These are phyloP conservation scores for Chrysoporthe austroafricana DNA, from an alignment of 2,329 filamentous ascomycete genomes.

Conservation along the genomic window DNA sequence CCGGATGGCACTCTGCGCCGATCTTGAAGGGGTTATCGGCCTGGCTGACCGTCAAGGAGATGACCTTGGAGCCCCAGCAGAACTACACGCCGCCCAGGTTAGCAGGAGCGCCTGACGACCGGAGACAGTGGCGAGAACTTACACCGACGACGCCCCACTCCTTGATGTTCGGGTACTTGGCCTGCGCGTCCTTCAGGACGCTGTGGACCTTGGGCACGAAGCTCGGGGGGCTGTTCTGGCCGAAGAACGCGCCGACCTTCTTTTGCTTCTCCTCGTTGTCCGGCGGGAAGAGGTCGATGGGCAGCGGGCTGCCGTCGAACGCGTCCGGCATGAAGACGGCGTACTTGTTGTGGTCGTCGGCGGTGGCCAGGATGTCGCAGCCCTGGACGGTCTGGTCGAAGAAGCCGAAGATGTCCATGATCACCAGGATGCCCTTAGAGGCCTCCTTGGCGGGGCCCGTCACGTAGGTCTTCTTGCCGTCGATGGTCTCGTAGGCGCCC, in stretches of 20 bases:
- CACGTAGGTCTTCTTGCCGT: slow-evolving; percentile 53
- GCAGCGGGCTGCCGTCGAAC: slow-evolving; percentile 74
- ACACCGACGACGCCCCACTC: slow-evolving; percentile 66
- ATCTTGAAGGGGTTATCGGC: slow-evolving; percentile 59
- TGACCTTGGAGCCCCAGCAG: slow-evolving; percentile 76
- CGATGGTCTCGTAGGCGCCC: slow-evolving; percentile 50
- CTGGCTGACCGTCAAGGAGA: slow-evolving; percentile 53
- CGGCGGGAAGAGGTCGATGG: slow-evolving; percentile 64
- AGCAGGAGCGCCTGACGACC: background rate
- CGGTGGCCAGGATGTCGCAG: slow-evolving; percentile 65
- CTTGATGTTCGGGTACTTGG: slow-evolving; percentile 57
- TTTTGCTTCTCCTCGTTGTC: slow-evolving; percentile 66
- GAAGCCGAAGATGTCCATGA: slow-evolving; percentile 73
- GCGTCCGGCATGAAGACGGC: slow-evolving; percentile 91
- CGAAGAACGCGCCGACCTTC: slow-evolving; percentile 62
- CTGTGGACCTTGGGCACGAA: slow-evolving; percentile 55
- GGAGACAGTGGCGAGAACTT: slow-evolving; percentile 34
- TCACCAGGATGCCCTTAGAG: slow-evolving; percentile 62
- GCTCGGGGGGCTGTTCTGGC: slow-evolving; percentile 51
- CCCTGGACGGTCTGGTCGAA: slow-evolving; percentile 72
- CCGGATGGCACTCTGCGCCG: slow-evolving; percentile 59
- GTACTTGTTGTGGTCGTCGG: slow-evolving; percentile 67
- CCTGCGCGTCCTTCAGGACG: slow-evolving; percentile 57
- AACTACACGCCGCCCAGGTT: slow-evolving; percentile 41
- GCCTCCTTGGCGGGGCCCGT: slow-evolving; percentile 49